phyloP scores from a whole-genome alignment of 805 yeast genomes.

The Yarrowia phangngaensis region DNA sequence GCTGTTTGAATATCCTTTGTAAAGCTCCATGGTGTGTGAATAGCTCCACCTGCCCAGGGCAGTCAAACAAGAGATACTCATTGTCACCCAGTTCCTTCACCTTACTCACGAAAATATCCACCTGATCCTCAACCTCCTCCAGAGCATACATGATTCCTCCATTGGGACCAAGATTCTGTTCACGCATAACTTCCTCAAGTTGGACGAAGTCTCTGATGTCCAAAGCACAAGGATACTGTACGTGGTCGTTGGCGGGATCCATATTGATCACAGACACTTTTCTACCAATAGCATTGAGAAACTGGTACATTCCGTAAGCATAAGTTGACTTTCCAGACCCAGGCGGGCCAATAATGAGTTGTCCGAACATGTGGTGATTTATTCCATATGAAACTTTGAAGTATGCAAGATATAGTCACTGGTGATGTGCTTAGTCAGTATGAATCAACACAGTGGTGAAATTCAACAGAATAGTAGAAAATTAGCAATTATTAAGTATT shows the following conservation, averaged over 20 bases:
- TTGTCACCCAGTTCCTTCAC: slow-evolving; percentile 54
- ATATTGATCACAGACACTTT: slow-evolving; percentile 78
- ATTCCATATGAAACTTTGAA: too few relatives aligned
- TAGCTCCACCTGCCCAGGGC: slow-evolving; percentile 95
- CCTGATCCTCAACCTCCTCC: slow-evolving; percentile 56
- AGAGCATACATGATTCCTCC: slow-evolving; percentile 90
- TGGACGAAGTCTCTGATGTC: slow-evolving; percentile 76
- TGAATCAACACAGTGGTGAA: too few relatives aligned
- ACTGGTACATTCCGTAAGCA: slow-evolving; percentile 87
- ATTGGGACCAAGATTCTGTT: slow-evolving; percentile 70
- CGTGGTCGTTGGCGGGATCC: slow-evolving; percentile 83
- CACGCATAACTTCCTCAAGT: slow-evolving; percentile 73
- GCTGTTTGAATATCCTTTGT: slow-evolving; percentile 57
- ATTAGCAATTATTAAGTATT: too few relatives aligned
- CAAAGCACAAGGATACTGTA: slow-evolving; percentile 67
- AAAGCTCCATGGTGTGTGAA: slow-evolving; percentile 86
- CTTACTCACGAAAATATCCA: slow-evolving; percentile 56
- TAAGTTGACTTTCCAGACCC: slow-evolving; percentile 97
- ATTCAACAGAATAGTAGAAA: too few relatives aligned
- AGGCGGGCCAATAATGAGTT: slow-evolving; percentile 95
- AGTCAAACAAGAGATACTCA: slow-evolving; percentile 74
- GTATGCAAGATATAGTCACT: too few relatives aligned
- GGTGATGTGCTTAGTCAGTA: too few relatives aligned
- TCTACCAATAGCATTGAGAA: slow-evolving; percentile 89
- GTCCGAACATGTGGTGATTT: slow-evolving; percentile 55